These are phyloP conservation scores for Lactarius hatsudake DNA, from an alignment of 768 basidiomycete genomes.

Conservation along the genomic window DNA sequence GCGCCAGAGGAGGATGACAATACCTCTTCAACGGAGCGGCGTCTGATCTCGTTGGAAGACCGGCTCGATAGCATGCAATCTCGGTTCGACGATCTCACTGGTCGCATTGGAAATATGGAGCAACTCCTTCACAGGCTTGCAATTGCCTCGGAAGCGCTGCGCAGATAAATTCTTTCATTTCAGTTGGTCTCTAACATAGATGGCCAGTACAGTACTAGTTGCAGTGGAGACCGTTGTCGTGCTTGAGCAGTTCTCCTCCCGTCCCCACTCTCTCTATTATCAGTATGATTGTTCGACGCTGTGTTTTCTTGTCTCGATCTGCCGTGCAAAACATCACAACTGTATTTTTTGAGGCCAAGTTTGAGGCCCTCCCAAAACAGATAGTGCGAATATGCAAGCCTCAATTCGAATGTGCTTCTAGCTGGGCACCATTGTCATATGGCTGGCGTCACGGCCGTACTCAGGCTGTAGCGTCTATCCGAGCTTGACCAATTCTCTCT, in stretches of 20 bases:
- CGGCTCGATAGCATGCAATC: slow-evolving; percentile 11
- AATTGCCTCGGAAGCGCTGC: no score
- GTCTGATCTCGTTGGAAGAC: slow-evolving; percentile 13
- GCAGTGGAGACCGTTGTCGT: no score
- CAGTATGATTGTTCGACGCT: background rate
- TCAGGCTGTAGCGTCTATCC: no score
- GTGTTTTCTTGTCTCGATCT: background rate
- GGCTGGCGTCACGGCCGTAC: background rate
- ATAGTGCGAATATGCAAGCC: background rate
- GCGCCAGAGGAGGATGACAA: background rate
- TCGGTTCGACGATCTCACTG: background rate
- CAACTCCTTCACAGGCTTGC: slow-evolving; percentile 4
- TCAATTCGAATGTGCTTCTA: background rate
- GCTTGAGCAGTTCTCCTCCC: no score
- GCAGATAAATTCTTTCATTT: no score
- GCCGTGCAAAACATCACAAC: background rate
- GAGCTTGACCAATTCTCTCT: no score
- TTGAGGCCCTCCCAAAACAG: background rate
- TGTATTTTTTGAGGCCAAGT: background rate
- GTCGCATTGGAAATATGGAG: slow-evolving; percentile 9
- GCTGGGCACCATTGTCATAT: background rate
- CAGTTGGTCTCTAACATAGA: no score
- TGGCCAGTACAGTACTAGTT: no score
- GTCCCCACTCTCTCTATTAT: no score
- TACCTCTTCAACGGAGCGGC: background rate